phyloP scores from a whole-genome alignment of 2,329 filamentous ascomycete species.

The Nigrograna mackinnonii region DNA sequence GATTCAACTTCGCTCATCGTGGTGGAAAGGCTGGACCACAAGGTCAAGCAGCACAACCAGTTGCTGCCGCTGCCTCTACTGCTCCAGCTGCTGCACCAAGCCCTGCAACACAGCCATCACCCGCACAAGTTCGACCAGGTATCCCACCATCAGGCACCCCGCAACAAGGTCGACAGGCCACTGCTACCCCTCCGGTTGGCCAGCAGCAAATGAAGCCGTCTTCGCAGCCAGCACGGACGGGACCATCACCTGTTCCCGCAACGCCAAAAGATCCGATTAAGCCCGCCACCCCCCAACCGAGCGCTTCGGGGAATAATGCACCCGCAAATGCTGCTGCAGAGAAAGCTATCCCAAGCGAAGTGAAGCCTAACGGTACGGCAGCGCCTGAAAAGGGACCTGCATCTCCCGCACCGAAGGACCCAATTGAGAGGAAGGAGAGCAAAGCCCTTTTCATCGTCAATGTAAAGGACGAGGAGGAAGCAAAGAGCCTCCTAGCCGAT shows the following conservation, averaged over 20 bases:
- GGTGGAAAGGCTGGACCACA: slow-evolving; percentile 68
- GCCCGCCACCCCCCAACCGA: slow-evolving; percentile 53
- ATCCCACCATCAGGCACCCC: slow-evolving; percentile 36
- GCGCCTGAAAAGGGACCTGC: slow-evolving; percentile 41
- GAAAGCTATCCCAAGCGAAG: slow-evolving; percentile 45
- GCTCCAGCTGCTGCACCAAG: slow-evolving; percentile 44
- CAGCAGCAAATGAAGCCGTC: slow-evolving; percentile 41
- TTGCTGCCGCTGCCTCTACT: slow-evolving; percentile 35
- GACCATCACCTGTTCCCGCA: slow-evolving; percentile 45
- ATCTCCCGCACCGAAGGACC: slow-evolving; percentile 53
- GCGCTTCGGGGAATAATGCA: slow-evolving; percentile 26
- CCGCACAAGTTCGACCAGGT: slow-evolving; percentile 32
- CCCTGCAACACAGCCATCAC: slow-evolving; percentile 41
- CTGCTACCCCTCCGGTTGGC: slow-evolving; percentile 37
- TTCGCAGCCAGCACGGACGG: slow-evolving; percentile 38
- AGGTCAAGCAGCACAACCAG: slow-evolving; percentile 40
- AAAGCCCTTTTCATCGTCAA: slow-evolving; percentile 91
- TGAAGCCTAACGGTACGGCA: slow-evolving; percentile 55
- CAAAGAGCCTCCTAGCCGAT: slow-evolving; percentile 78
- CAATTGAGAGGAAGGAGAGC: slow-evolving; percentile 63
- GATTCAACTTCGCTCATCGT: slow-evolving; percentile 98
- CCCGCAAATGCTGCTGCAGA: slow-evolving; percentile 40
- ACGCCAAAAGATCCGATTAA: slow-evolving; percentile 52
- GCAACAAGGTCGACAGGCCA: slow-evolving; percentile 33
- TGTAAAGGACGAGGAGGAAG: slow-evolving; percentile 79